Conservation (phyloP, 345 rosid genomes). For the Salix arbutifolia region DNA sequence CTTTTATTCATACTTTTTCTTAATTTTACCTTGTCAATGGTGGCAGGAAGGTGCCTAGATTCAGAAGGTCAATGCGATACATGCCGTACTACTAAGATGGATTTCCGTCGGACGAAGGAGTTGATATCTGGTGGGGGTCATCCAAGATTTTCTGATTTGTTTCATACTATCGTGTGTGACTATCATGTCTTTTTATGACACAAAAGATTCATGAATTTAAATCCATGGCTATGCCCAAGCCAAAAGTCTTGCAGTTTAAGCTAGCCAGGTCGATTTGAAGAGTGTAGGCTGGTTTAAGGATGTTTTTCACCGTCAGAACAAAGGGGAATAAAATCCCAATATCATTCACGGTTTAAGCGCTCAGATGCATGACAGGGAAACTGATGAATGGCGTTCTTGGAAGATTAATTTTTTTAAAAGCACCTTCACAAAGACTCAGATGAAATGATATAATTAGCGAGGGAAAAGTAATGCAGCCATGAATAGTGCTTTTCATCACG, state of each 20-base stretch:
- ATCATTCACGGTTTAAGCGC: too few species aligned
- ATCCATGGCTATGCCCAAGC: not conserved
- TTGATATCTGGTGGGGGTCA: not conserved
- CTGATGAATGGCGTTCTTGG: too few species aligned
- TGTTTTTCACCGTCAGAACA: too few species aligned
- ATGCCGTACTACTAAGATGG: constrained; percentile 71
- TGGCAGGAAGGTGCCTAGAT: constrained; percentile 86
- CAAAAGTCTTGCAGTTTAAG: not conserved
- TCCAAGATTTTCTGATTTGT: not conserved
- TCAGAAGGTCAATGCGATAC: constrained; percentile 82
- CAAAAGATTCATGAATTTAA: not conserved
- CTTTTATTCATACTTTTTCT: not conserved
- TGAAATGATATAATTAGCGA: too few species aligned
- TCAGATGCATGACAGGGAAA: too few species aligned
- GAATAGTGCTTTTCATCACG: too few species aligned
- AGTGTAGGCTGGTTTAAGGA: too few species aligned
- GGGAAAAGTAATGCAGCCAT: too few species aligned
- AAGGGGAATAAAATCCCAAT: too few species aligned
- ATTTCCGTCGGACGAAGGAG: not conserved
- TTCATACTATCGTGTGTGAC: not conserved
- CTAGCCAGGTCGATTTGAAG: too few species aligned
- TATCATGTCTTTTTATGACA: not conserved
- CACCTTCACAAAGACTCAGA: too few species aligned
- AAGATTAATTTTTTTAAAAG: too few species aligned
- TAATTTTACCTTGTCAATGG: not conserved